Evolutionary conservation across 371 early-diverging fungal genomes (phyloP).

Genomic region (Mucor racemosus): DNA sequence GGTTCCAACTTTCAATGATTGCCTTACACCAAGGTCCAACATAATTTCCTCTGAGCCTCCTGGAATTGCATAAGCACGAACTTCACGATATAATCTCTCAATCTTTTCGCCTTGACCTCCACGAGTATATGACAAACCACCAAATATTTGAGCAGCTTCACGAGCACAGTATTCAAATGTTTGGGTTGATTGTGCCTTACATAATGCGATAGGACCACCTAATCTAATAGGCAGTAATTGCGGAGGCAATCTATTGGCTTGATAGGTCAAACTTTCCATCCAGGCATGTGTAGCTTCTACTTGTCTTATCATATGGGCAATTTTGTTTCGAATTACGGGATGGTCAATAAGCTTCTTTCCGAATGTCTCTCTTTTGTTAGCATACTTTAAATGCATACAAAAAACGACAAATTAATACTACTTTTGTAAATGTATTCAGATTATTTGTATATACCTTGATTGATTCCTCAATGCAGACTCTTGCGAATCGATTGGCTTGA

Average conservation of each 20-base stretch:
- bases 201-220: slow-evolving; percentile 72
- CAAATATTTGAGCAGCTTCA: slow-evolving; percentile 77
- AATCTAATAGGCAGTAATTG: slow-evolving; percentile 63
- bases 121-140: slow-evolving; percentile 68
- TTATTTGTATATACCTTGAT: slow-evolving; percentile 46
- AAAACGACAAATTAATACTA: too few species aligned
- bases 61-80: slow-evolving; percentile 68
- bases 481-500: slow-evolving; percentile 85
- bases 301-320: slow-evolving; percentile 73
- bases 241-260: slow-evolving; percentile 54
- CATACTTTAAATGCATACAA: slow-evolving; percentile 45
- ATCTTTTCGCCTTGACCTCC: slow-evolving; percentile 74
- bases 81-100: slow-evolving; percentile 73
- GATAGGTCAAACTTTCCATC: slow-evolving; percentile 62
- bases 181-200: slow-evolving; percentile 71
- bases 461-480: slow-evolving; percentile 86
- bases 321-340: slow-evolving; percentile 70
- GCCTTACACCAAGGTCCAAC: slow-evolving; percentile 74
- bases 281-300: slow-evolving; percentile 77
- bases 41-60: slow-evolving; percentile 61
- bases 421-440: too few species aligned
- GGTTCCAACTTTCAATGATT: slow-evolving; percentile 66
- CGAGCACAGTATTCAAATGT: slow-evolving; percentile 74
- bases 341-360: slow-evolving; percentile 77
- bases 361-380: slow-evolving; percentile 84